These are phyloP conservation scores for Penicillium capsulatum DNA, from an alignment of 2,329 filamentous ascomycete species.

Conservation along the genomic window DNA sequence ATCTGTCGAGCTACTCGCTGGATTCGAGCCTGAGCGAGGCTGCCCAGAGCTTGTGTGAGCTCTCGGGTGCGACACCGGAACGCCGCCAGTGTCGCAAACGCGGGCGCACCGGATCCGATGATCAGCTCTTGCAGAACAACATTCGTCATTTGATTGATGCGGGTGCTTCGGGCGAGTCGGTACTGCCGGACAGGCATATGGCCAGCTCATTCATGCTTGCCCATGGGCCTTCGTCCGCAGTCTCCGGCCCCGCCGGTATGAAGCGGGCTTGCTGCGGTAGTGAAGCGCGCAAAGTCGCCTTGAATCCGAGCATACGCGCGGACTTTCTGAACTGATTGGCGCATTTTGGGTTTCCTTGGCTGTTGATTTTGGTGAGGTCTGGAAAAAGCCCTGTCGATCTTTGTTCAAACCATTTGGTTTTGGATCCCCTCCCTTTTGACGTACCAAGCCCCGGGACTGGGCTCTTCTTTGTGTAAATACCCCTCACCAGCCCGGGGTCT, in stretches of 20 bases:
- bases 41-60: constrained; percentile 40
- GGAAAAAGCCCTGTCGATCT: constrained; percentile 30
- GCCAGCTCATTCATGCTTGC: constrained; percentile 32
- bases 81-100: constrained; percentile 37
- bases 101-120: constrained; percentile 39
- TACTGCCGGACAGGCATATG: constrained; percentile 31
- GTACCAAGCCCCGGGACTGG: constrained; percentile 20
- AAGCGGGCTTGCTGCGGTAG: constrained; percentile 42
- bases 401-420: constrained; percentile 27
- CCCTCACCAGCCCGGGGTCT: constrained; percentile 16
- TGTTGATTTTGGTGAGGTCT: constrained; percentile 15
- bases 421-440: constrained; percentile 24
- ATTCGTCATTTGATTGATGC: constrained; percentile 37
- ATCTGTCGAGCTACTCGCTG: constrained; percentile 36
- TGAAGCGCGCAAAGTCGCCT: constrained; percentile 35
- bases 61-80: constrained; percentile 33
- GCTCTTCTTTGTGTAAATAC: constrained; percentile 23
- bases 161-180: constrained; percentile 22
- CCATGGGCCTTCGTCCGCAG: constrained; percentile 20
- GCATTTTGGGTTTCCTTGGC: constrained; percentile 17
- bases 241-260: constrained; percentile 36
- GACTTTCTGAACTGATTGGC: constrained; percentile 26
- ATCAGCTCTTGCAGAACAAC: constrained; percentile 36
- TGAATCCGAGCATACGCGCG: constrained; percentile 32
- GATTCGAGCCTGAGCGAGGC: constrained; percentile 35